Base-by-base conservation (phyloP, 768 basidiomycete genomes). In the Gymnopilus dilepis region DNA sequence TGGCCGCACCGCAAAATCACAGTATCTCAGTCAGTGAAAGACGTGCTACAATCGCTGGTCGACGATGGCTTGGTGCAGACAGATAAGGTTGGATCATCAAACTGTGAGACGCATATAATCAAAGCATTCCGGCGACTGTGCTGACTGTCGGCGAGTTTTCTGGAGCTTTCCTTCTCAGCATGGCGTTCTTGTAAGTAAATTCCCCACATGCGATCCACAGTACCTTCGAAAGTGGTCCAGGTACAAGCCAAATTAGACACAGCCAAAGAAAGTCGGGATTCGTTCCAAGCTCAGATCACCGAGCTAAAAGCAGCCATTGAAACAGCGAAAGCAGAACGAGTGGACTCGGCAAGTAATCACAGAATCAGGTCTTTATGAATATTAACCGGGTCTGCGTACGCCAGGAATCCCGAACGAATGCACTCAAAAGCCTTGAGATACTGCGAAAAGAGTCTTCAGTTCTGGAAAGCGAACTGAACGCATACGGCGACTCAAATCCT, bases 91-190 rank as follows among this genome's bases (percentile, higher is more conserved):
- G 95, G 95, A 31, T 91, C 95, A 8, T 94, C 93, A 3, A 97
- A 97, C 71, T 97, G 95, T 94, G 71, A 67, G 89, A 60, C 50
- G 57, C 65, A 60, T 67, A 65, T 67, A 64, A 58, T 53, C 38
- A 22, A 37, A 51, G 37, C 7, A 43, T 48, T 26, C 59, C 48
- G 19, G 68, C 75, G 65, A 67, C 54, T 70, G 67, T 78, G 66
- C 59, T 71, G 24, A 65, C 8, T 19, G 33, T 62, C 48, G 12
- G 34, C 22, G 11, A 96, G 95, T 96, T 76, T 97, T 93, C 73
- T 97, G 95, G 95, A 92, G 92, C 69, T 97, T 97, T 72, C 95
- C 95, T 15, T 95, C 93, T 1, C 92, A 95, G 60, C 85, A 86
- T 47, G 94, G 95, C 4, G 85, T 89, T 7, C 81, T 88, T 68